Evolutionary conservation across 164 flowering plant genomes (phyloP).

Genomic region (Vitis rotundifolia): DNA sequence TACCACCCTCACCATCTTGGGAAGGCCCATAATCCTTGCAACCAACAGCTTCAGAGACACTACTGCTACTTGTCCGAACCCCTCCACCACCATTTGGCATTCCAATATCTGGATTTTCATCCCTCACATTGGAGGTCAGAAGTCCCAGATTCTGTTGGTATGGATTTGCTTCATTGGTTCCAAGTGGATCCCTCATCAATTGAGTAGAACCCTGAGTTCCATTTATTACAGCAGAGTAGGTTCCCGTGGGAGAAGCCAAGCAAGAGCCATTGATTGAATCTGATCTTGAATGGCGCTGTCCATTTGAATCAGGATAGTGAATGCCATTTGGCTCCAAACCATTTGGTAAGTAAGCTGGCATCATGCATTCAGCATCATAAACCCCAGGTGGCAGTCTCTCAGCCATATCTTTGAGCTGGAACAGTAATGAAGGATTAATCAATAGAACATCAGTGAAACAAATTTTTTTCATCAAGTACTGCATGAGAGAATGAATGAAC

Average conservation of each 20-base stretch:
- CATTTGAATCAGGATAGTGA: constrained; percentile 32
- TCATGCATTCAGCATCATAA: constrained; percentile 49
- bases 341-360: constrained; percentile 41
- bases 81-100: constrained; percentile 38
- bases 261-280: constrained; percentile 34
- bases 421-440: constrained; percentile 12
- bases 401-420: constrained; percentile 75
- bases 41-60: constrained; percentile 30
- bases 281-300: constrained; percentile 41
- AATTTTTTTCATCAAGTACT: too few relatives aligned
- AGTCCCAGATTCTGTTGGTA: constrained; percentile 20
- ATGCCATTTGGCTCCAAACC: constrained; percentile 51
- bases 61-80: constrained; percentile 19
- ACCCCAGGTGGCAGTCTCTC: constrained; percentile 68
- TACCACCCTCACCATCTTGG: constrained; percentile 45
- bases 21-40: constrained; percentile 32
- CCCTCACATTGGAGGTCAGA: constrained; percentile 26
- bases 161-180: constrained; percentile 20
- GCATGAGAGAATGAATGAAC: too few relatives aligned
- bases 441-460: constrained; percentile 3
- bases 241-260: constrained; percentile 29
- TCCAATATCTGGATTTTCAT: constrained; percentile 31
- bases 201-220: constrained; percentile 24
- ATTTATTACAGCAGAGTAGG: constrained; percentile 23
- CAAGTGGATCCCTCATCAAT: constrained; percentile 18